Percentiles rank a stretch among this genome's conserved stretches.
Evolutionary conservation across 2,329 filamentous ascomycete genomes (phyloP).

Genomic region (Cercospora nicotianae): DNA sequence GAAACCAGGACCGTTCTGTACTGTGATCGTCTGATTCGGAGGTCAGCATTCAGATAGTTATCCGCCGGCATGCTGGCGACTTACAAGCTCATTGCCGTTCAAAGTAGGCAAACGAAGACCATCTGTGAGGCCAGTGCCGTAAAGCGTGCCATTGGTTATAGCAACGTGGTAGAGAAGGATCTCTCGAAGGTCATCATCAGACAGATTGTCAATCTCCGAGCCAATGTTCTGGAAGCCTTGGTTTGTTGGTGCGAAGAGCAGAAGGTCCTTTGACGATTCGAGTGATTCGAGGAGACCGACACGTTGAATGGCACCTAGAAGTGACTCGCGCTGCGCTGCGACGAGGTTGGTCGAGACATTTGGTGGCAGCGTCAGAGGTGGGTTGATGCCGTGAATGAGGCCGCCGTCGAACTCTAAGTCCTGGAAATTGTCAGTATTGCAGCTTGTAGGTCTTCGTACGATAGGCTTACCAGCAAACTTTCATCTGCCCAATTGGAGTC

Average conservation of each 20-base stretch:
- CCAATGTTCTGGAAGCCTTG: conserved; percentile 11
- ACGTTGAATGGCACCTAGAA: not conserved
- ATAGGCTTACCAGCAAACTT: not conserved
- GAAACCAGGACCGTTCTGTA: not conserved
- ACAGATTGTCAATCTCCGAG: not conserved
- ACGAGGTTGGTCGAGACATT: conserved; percentile 1
- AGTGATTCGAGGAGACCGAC: conserved; percentile 5
- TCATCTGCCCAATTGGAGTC: conserved; percentile 34
- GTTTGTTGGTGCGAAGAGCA: conserved; percentile 25
- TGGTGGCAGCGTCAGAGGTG: conserved; percentile 14
- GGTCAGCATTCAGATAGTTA: not conserved
- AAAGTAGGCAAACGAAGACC: not conserved
- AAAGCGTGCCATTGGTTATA: not conserved
- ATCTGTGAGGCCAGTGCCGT: not conserved
- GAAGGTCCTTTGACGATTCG: conserved; percentile 20
- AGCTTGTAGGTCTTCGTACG: no score
- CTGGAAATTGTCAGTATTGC: conserved; percentile 1
- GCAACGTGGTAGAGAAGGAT: conserved; percentile 1
- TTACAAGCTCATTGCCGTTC: not conserved
- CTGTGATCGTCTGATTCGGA: not conserved
- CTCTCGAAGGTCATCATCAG: not conserved
- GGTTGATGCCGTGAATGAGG: conserved; percentile 26
- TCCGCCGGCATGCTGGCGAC: not conserved
- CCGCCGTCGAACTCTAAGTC: conserved; percentile 22
- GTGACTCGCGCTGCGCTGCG: not conserved